phyloP scores from a whole-genome alignment of 331 rosid species.

The Quercus phellos region DNA sequence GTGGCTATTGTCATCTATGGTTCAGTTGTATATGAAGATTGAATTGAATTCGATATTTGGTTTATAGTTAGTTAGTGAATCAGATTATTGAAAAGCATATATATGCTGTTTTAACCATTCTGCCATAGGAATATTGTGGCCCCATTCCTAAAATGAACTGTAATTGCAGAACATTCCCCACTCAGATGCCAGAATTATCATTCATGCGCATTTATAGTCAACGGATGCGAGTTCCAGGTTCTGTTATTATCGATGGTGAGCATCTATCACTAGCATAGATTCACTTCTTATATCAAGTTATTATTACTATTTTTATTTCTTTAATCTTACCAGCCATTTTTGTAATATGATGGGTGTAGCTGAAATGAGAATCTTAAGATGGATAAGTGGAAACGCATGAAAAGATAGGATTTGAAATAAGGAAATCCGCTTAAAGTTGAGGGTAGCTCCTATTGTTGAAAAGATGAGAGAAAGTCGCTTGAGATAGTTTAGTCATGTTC shows the following conservation, averaged over 20 bases:
- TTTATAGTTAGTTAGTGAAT: not conserved
- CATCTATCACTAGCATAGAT: not conserved
- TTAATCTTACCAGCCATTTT: not conserved
- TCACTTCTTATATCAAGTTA: not conserved
- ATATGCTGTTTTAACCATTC: not conserved
- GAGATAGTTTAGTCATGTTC: no score
- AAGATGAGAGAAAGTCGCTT: no score
- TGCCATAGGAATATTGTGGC: not conserved
- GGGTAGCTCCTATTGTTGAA: no score
- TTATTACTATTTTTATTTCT: not conserved
- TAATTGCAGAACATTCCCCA: slow-evolving; percentile 38
- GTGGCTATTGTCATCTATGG: no score
- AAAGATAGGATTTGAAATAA: no score
- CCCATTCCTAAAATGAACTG: not conserved
- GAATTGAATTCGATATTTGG: no score
- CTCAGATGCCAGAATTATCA: slow-evolving; percentile 37
- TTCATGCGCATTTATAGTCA: slow-evolving; percentile 56
- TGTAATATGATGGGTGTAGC: no score
- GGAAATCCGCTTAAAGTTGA: no score
- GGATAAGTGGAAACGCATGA: no score
- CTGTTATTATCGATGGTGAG: slow-evolving; percentile 74
- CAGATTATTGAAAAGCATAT: not conserved
- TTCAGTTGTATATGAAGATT: no score
- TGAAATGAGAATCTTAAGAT: no score
- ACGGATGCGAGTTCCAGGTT: slow-evolving; percentile 58